Base-by-base conservation (phyloP, 768 basidiomycete species). In the Mycena floridula region DNA sequence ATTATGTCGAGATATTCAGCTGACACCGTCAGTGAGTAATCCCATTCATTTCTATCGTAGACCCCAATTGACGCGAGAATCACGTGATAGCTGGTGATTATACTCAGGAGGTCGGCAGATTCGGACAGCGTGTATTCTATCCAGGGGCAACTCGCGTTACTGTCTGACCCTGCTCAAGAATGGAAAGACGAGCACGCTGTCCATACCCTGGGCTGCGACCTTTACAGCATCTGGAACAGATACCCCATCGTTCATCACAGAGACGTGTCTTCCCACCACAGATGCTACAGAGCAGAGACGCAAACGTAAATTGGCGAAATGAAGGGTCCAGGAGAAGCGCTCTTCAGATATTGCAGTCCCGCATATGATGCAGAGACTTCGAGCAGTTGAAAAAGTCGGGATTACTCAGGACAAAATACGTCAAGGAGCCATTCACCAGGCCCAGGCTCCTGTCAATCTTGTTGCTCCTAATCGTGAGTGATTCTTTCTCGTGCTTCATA, bases 1-100 rank as follows among this genome's bases (percentile, higher is more conserved):
- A 42, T 52, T 37, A 49, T 49, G 48, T 26, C 42, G n/a, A 45
- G 51, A 24, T 52, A 52, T 43, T 44, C 42, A 1, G 51, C 51
- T 2, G 51, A 50, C 32, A 52, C 51, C 7, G n/a, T n/a, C n/a
- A n/a, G n/a, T n/a, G n/a, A n/a, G n/a, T n/a, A n/a, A n/a, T n/a
- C n/a, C n/a, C n/a, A n/a, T n/a, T n/a, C n/a, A n/a, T n/a, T n/a
- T n/a, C n/a, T n/a, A n/a, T n/a, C n/a, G n/a, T n/a, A n/a, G n/a
- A n/a, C n/a, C n/a, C n/a, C n/a, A n/a, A n/a, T n/a, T n/a, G n/a
- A n/a, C n/a, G n/a, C n/a, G n/a, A n/a, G n/a, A n/a, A n/a, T n/a
- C n/a, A n/a, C n/a, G n/a, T n/a, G n/a, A 45, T 24, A 11, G 24
- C 48, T 2, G 51, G 51, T 12, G 26, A 44, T 22, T 52, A 41